Evolutionary conservation across 345 rosid species (phyloP).

Genomic region (Raphanus sativus): DNA sequence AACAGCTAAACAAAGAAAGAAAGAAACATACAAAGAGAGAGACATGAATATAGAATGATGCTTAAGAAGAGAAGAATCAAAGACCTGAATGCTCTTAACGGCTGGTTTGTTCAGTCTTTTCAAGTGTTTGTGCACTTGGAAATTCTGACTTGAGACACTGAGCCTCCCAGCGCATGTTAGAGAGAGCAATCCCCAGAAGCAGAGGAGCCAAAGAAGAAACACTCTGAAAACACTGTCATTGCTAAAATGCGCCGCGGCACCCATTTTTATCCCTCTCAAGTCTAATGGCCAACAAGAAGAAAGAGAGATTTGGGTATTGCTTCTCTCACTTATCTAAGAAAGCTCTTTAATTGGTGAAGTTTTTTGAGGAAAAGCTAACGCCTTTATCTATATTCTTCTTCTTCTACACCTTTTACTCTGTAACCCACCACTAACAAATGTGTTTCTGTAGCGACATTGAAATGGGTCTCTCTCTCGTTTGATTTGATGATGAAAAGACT

Average conservation of each 20-base stretch:
- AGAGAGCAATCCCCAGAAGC: constrained; percentile 51
- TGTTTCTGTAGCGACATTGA: constrained; percentile 37
- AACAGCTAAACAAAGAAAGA: too few relatives aligned
- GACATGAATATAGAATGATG: too few relatives aligned
- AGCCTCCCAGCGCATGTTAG: constrained; percentile 57
- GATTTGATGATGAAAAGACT: constrained; percentile 36
- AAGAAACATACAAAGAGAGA: too few relatives aligned
- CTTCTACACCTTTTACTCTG: constrained; percentile 21
- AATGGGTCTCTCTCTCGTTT: constrained; percentile 36
- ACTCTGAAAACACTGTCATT: constrained; percentile 31
- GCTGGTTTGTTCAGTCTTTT: constrained; percentile 84
- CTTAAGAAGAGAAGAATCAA: neutral
- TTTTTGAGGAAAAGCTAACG: constrained; percentile 16
- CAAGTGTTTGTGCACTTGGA: constrained; percentile 79
- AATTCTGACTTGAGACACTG: constrained; percentile 57
- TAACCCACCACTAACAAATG: constrained; percentile 37
- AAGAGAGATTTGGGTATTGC: constrained; percentile 19
- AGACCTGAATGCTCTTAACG: constrained; percentile 67
- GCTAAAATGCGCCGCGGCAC: constrained; percentile 40
- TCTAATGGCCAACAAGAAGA: constrained; percentile 18
- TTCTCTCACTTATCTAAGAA: constrained; percentile 10
- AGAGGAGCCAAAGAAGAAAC: constrained; percentile 43
- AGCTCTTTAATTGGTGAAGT: constrained; percentile 10
- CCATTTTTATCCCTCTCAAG: constrained; percentile 26
- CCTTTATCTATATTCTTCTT: constrained; percentile 29